Evolutionary conservation across 1,284 basidiomycete genomes (phyloP), one percentile per base, ranked within the genome.

Genomic region (Trichosporon sp.): DNA sequence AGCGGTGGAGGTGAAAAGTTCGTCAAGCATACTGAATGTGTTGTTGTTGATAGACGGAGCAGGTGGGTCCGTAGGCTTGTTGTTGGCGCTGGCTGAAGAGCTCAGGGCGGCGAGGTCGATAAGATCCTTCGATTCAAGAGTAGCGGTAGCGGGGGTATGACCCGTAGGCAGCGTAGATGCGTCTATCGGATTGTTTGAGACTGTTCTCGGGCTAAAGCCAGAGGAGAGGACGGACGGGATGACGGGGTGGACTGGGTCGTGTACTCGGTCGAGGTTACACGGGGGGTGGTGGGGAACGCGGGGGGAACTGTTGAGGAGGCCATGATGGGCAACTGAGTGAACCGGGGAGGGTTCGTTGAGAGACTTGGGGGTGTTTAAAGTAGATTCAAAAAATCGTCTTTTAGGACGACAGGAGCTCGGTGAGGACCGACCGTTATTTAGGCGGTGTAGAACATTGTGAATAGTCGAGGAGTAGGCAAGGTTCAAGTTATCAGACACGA

Each of bases 261-360:
- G 56, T 34, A 52, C 34, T 56, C 56, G 32, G 31, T 23, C 36
- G 57, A 40, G 33, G 57, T 58, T 36, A 40, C 57, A 36, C 36
- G 34, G 29, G 46, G 29, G 23, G 29, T 58, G 40, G 52, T 58
- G 40, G 52, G 49, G 40, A 21, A 60, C 61, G 32, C 23, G 58
- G 58, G 40, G 61, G 61, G 49, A n/a, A 54, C 49, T 56, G 58
- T 36, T 66, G 61, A 60, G 58, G 65, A 58, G 33, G 65, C 68
- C 68, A 69, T 69, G 65, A 44, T 69, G 68, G 68, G 68, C 68
- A 69, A 64, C 62, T 60, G 9, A 27, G 23, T 11, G 63, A 66
- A 65, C 65, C 61, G 58, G 49, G 63, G 59, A 27, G 54, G 65
- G 68, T 66, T 69, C 65, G 56, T 59, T 37, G 16, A 40, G 25